phyloP scores from a whole-genome alignment of 768 basidiomycete genomes.

The Russula sp. region DNA sequence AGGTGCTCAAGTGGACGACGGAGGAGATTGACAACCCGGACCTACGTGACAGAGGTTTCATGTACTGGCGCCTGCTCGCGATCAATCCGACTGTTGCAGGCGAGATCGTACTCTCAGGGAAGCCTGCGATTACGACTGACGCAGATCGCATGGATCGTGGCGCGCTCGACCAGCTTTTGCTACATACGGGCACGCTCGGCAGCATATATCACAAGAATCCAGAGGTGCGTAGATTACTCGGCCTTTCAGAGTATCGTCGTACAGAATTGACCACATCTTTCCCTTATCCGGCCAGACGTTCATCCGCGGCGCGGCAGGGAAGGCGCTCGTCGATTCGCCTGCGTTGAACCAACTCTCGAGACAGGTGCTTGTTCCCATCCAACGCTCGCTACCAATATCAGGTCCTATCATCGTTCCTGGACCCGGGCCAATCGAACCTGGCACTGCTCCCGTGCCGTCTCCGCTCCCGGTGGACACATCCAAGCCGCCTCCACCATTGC shows the following conservation, averaged over 20 bases:
- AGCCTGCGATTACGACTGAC: conserved; percentile 96
- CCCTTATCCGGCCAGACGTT: conserved; percentile 56
- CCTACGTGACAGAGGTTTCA: conserved; percentile 93
- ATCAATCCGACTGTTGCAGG: conserved; percentile 85
- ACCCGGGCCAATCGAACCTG: conserved; percentile 55
- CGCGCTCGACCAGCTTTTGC: conserved; percentile 86
- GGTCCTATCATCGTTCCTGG: conserved; percentile 48
- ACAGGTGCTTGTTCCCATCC: conserved; percentile 57
- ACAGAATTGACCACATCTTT: conserved; percentile 7
- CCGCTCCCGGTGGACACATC: conserved; percentile 26
- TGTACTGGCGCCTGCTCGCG: conserved; percentile 98
- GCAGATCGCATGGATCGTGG: conserved; percentile 97
- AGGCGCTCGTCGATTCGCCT: conserved; percentile 79
- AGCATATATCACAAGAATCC: conserved; percentile 99
- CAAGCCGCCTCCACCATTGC: conserved; percentile 28
- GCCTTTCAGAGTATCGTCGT: not conserved
- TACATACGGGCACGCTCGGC: conserved; percentile 90
- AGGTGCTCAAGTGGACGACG: conserved; percentile 94
- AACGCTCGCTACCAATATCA: conserved; percentile 45
- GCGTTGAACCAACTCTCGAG: conserved; percentile 82
- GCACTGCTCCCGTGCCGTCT: conserved; percentile 27
- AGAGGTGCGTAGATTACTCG: conserved; percentile 49
- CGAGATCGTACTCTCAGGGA: conserved; percentile 87
- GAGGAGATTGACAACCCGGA: conserved; percentile 99
- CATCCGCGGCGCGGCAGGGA: conserved; percentile 83